Evolutionary conservation across 305 asterid genomes (phyloP), one percentile per base, ranked within the genome.

Genomic region (Fraxinus nigra): DNA sequence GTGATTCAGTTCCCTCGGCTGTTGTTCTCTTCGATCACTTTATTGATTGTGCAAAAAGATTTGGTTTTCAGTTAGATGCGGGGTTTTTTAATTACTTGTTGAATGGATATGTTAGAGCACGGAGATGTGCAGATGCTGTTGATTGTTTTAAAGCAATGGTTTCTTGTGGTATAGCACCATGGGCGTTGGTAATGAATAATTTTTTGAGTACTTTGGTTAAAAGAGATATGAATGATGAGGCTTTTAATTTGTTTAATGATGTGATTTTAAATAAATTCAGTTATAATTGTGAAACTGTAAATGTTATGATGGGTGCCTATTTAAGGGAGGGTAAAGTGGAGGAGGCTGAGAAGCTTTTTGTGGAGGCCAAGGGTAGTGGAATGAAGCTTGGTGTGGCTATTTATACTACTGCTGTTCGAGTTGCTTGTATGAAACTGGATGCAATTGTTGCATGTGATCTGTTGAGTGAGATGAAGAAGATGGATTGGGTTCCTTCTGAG

Each of bases 401-500:
- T 48, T 93, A 93, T 82, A 73, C 70, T 74, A 61, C 88, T 79
- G 94, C 97, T 73, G 72, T 91, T 77, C 85, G 86, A 18, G 89
- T 89, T 78, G 89, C 91, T 78, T 92, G 97, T 87, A 82, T 76
- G 87, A 86, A 85, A 80, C 78, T 83, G 74, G 88, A 92, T 26
- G 38, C 70, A 51, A 32, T 28, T 33, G 82, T 48, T 11, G 87
- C 95, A 1, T 69, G 76, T 76, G 83, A 84, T 20, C 86, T 93
- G 91, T 80, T 93, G 89, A 86, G 75, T 82, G 95, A 92, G 92
- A 90, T 93, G 94, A 92, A 90, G 89, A 85, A 22, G 54, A 86
- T 67, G 90, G 91, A 93, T 22, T 92, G 93, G 94, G 83, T 90
- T 78, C 97, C 98, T 37, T 83, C 95, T 0, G 90, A 88, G 87